phyloP scores from a whole-genome alignment of 2,329 filamentous ascomycete species.

The Ceratocystiopsis minuta region DNA sequence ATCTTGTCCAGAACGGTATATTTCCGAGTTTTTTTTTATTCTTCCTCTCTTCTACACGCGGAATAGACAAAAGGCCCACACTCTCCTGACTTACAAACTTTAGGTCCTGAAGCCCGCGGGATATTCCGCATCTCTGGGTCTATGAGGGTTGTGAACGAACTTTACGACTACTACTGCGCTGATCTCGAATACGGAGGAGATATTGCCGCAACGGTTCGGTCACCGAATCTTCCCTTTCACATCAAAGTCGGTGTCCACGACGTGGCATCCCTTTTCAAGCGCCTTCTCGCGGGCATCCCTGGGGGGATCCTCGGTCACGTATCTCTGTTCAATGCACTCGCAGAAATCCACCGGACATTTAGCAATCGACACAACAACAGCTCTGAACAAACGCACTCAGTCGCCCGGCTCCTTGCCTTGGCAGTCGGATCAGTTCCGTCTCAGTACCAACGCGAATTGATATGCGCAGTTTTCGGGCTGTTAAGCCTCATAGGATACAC shows the following conservation, averaged over 20 bases:
- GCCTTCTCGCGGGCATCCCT: constrained; percentile 41
- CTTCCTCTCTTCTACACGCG: neutral
- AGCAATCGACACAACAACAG: constrained; percentile 16
- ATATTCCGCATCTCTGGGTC: constrained; percentile 48
- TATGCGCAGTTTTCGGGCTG: constrained; percentile 49
- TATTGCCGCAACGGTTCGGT: constrained; percentile 39
- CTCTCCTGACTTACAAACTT: too few species aligned
- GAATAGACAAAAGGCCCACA: too few species aligned
- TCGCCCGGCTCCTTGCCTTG: constrained; percentile 47
- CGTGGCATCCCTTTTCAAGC: constrained; percentile 50
- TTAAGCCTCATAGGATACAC: constrained; percentile 40
- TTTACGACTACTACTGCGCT: constrained; percentile 47
- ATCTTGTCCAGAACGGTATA: constrained; percentile 41
- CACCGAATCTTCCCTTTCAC: constrained; percentile 39
- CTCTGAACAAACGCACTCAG: constrained; percentile 31
- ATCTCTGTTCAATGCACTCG: constrained; percentile 40
- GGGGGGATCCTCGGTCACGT: constrained; percentile 49
- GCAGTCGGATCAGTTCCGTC: constrained; percentile 42
- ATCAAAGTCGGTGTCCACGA: constrained; percentile 44
- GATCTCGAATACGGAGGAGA: constrained; percentile 26
- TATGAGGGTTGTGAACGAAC: constrained; percentile 30
- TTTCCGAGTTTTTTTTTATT: neutral
- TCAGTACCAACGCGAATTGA: constrained; percentile 41
- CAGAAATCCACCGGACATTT: constrained; percentile 43
- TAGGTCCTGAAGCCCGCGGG: constrained; percentile 30